Conservation (phyloP, 2,329 filamentous ascomycete species). For the Teratosphaeria epicoccoides region DNA sequence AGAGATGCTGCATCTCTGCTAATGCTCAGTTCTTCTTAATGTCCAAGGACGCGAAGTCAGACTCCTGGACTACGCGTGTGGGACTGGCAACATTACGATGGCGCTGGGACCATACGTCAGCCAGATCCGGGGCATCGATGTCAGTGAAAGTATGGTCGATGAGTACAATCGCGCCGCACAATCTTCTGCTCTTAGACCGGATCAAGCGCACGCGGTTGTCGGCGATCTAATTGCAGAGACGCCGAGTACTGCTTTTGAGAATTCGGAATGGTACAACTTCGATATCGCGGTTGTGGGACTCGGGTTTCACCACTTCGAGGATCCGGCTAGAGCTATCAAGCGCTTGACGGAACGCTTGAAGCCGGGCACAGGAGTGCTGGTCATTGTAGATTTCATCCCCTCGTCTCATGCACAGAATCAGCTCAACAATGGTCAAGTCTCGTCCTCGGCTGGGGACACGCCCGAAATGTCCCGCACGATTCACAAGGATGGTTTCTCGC, state of each 20-base stretch:
- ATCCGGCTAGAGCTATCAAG: constrained; percentile 18
- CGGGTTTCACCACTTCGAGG: constrained; percentile 37
- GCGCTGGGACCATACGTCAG: constrained; percentile 22
- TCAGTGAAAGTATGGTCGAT: constrained; percentile 23
- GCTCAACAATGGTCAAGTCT: constrained; percentile 4
- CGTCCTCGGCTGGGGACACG: constrained; percentile 6
- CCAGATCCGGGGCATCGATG: constrained; percentile 23
- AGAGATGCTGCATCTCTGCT: neutral
- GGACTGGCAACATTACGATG: constrained; percentile 24
- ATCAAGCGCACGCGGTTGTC: constrained; percentile 20
- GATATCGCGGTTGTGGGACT: constrained; percentile 34
- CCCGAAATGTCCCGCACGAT: constrained; percentile 22
- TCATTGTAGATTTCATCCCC: constrained; percentile 22
- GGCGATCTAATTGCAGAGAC: constrained; percentile 29
- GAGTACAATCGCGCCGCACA: constrained; percentile 21
- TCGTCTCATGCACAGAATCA: constrained; percentile 6
- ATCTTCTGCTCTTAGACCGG: constrained; percentile 13
- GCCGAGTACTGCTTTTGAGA: constrained; percentile 14
- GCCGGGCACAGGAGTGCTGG: constrained; percentile 18
- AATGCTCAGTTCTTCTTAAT: neutral
- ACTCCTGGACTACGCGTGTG: constrained; percentile 26
- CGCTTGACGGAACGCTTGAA: constrained; percentile 20
- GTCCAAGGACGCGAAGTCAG: constrained; percentile 9
- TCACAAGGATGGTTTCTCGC: constrained; percentile 24
- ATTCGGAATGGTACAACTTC: constrained; percentile 28